Conservation (phyloP, 2,329 filamentous ascomycete species). For the Dothistroma septosporum region DNA sequence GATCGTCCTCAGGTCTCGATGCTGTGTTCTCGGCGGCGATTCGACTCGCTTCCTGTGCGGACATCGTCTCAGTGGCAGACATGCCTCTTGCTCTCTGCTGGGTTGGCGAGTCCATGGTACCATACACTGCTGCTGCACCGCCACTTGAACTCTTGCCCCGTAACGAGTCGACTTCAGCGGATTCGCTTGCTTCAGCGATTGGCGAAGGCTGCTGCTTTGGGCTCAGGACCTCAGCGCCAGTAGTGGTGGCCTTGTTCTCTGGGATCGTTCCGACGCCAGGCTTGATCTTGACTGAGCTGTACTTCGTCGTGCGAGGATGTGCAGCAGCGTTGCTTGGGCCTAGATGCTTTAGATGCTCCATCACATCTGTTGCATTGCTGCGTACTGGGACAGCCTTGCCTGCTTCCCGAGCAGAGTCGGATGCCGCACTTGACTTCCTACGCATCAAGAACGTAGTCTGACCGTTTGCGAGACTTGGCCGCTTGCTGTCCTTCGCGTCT, state of each 20-base stretch:
- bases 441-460: conserved; percentile 43
- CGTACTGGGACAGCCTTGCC: conserved; percentile 40
- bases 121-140: conserved; percentile 57
- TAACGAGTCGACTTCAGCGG: conserved; percentile 11
- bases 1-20: background rate
- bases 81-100: conserved; percentile 11
- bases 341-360: conserved; percentile 59
- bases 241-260: conserved; percentile 34
- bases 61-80: conserved; percentile 19
- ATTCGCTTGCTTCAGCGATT: background rate
- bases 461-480: conserved; percentile 36
- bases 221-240: conserved; percentile 6
- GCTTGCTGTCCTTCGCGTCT: conserved; percentile 23
- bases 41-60: conserved; percentile 24
- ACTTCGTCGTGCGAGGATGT: conserved; percentile 57
- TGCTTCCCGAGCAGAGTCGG: conserved; percentile 27
- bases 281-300: conserved; percentile 63
- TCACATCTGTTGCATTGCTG: conserved; percentile 52
- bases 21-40: conserved; percentile 17
- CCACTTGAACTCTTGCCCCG: conserved; percentile 53
- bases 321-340: conserved; percentile 62
- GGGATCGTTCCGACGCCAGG: conserved; percentile 47
- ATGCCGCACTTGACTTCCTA: conserved; percentile 43
- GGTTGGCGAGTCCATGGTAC: conserved; percentile 34
- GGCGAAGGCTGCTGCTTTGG: background rate